Conservation (phyloP, 2,329 filamentous ascomycete genomes). For the Fusarium aywerte region DNA sequence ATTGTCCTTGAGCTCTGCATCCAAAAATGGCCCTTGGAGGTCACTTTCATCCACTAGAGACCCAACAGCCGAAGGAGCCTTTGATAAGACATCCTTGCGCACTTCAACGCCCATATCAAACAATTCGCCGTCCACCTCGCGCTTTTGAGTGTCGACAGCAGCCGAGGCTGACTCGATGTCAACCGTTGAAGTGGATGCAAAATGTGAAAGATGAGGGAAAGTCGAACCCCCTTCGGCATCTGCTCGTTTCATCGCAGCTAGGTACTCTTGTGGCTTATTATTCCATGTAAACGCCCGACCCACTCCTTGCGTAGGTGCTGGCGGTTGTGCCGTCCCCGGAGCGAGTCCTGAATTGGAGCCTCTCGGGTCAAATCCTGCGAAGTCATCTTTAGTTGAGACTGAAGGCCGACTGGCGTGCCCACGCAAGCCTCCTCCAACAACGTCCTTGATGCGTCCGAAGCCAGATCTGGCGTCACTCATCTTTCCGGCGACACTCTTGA, state of each 20-base stretch:
- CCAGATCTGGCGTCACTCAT: conserved; percentile 85
- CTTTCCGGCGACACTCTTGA: conserved; percentile 82
- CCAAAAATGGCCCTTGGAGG: conserved; percentile 63
- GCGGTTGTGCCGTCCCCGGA: conserved; percentile 49
- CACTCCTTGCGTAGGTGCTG: conserved; percentile 50
- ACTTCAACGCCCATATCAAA: conserved; percentile 54
- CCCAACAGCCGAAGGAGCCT: conserved; percentile 65
- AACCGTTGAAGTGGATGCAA: conserved; percentile 45
- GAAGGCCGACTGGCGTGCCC: conserved; percentile 66
- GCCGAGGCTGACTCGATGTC: conserved; percentile 40
- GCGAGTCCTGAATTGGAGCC: conserved; percentile 23
- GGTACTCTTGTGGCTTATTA: conserved; percentile 70
- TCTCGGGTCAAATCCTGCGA: conserved; percentile 49
- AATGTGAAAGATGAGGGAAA: conserved; percentile 41
- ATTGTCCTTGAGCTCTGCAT: conserved; percentile 59
- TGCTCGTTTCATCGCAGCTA: conserved; percentile 54
- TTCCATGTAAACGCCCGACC: conserved; percentile 71
- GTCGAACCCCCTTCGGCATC: conserved; percentile 46
- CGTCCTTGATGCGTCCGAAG: conserved; percentile 86
- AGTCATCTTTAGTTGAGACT: conserved; percentile 61
- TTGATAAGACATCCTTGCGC: conserved; percentile 55
- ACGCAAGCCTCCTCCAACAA: conserved; percentile 71
- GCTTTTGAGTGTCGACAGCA: conserved; percentile 38
- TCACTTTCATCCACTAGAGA: conserved; percentile 70
- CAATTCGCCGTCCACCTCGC: conserved; percentile 45